Base-by-base conservation (phyloP, 2,329 filamentous ascomycete species). In the Mycocentrospora acerina region DNA sequence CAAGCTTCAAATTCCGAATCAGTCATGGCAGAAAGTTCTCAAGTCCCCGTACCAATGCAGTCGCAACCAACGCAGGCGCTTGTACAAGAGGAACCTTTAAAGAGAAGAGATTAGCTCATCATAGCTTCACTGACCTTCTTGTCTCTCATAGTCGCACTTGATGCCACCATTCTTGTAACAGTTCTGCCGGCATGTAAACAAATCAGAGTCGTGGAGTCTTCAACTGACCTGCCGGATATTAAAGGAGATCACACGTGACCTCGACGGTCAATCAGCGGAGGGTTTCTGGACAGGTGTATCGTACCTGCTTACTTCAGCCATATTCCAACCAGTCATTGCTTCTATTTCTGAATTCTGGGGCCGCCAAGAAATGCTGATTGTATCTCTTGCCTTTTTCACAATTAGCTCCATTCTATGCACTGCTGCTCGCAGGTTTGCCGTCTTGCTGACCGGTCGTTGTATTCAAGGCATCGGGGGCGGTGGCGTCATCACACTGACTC, bases 221-320 rank as follows among this genome's bases (percentile, higher is more conserved):
- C 47, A 18, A 8, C 2, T 4, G n/a, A 22, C 9, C 9, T 22
- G 5, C 19, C 9, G 19, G 19, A 5, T 22, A 6, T 22, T 6
- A n/a, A n/a, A 63, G 58, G 42, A 51, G 26, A 59, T 64, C 7
- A 48, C 59, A 14, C 39, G 42, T 12, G 43, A 46, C 3, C 45
- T 64, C n/a, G 32, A 53, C 15, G 57, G 58, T 7, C 49, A 46
- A 18, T 47, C 59, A 1, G 42, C 47, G 14, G 55, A 86, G 63
- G 80, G 82, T 0, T 87, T 87, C 55, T 88, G 83, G 85, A 77
- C 81, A 10, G 84, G 83, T 2, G 87, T 83, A 4, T 81, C 80
- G 12, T 88, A 85, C 48, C 70, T 88, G 4, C 74, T 88, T 4
- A 79, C 82, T 3, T 81, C 78, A 39, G 81, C 83, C 1, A 76